A percentile compares a stretch with the other conserved stretches of the same genome.
Evolutionary conservation across 176 grass and related monocot species (phyloP).

Genomic region (Bolboschoenus planiculmis): DNA sequence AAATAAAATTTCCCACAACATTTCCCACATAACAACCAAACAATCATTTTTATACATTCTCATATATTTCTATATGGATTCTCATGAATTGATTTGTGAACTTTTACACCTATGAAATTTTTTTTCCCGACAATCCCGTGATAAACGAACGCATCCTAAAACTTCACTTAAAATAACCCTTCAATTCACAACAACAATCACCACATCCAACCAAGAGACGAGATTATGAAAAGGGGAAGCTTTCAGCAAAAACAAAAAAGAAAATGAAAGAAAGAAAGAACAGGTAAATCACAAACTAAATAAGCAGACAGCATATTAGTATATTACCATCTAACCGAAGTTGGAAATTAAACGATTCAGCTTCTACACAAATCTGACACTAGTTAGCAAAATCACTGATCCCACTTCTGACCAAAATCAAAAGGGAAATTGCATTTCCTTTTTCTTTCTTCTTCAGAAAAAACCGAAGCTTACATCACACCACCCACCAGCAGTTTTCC

Average conservation of each 20-base stretch:
- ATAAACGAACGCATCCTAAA: too few relatives aligned
- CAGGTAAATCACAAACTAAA: neutral
- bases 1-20: too few relatives aligned
- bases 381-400: conserved; percentile 10
- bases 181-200: too few relatives aligned
- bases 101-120: too few relatives aligned
- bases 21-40: too few relatives aligned
- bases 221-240: neutral
- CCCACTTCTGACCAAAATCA: neutral
- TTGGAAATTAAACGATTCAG: neutral
- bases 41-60: too few relatives aligned
- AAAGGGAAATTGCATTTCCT: neutral
- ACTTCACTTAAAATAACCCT: too few relatives aligned
- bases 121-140: too few relatives aligned
- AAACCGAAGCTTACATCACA: too few relatives aligned
- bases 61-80: too few relatives aligned
- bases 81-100: too few relatives aligned
- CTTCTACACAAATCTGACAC: neutral
- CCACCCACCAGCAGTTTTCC: conserved; percentile 12
- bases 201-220: neutral
- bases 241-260: neutral
- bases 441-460: too few relatives aligned
- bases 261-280: neutral
- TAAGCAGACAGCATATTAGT: neutral
- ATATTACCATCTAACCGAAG: neutral